Evolutionary conservation across 31 red algal genomes (phyloP).

Genomic region (Odonthalia washingtoniensis): DNA sequence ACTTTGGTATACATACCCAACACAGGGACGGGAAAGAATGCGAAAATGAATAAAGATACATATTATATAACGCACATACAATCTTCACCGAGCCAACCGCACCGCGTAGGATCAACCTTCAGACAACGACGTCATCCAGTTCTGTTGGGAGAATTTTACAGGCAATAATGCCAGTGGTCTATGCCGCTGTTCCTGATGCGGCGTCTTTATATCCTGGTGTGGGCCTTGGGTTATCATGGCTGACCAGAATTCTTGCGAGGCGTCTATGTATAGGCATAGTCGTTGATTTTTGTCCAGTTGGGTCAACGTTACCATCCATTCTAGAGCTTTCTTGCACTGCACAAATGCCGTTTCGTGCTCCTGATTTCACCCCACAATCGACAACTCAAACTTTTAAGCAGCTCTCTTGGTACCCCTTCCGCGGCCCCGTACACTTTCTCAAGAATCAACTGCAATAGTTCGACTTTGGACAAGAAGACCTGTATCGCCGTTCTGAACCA

Average conservation of each 20-base stretch:
- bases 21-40: too few relatives aligned
- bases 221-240: constrained; percentile 20
- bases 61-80: too few relatives aligned
- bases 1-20: too few relatives aligned
- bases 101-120: too few relatives aligned
- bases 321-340: constrained; percentile 7
- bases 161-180: constrained; percentile 23
- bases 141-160: constrained; percentile 6
- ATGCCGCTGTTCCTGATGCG: neutral
- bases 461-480: neutral
- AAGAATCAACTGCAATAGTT: neutral
- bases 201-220: neutral
- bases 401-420: constrained; percentile 11
- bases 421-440: neutral
- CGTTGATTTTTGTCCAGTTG: constrained; percentile 22
- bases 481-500: constrained; percentile 20
- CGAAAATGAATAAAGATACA: too few relatives aligned
- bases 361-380: neutral
- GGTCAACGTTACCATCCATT: neutral
- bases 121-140: too few relatives aligned
- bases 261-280: constrained; percentile 42
- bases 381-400: neutral
- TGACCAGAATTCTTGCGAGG: constrained; percentile 21
- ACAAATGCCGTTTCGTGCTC: constrained; percentile 17
- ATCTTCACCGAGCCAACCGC: too few relatives aligned